phyloP scores from a whole-genome alignment of 1,284 basidiomycete genomes.

The Ganoderma sinense region DNA sequence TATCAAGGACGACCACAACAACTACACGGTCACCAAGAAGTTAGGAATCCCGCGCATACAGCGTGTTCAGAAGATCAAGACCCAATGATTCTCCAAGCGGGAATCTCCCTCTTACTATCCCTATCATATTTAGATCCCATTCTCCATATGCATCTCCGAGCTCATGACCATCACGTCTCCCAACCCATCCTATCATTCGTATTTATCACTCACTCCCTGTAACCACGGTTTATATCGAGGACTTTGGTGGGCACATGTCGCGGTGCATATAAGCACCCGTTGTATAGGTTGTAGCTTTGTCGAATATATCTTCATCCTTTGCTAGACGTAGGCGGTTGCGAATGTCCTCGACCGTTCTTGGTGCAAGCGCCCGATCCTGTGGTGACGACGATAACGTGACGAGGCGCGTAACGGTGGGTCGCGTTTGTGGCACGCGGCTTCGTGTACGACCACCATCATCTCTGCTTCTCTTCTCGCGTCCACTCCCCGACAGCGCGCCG shows the following conservation, averaged over 20 bases:
- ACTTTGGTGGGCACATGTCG: neutral
- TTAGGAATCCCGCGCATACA: slow-evolving; percentile 52
- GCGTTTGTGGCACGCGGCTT: slow-evolving; percentile 18
- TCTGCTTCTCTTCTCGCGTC: neutral
- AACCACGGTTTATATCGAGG: neutral
- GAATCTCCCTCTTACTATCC: neutral
- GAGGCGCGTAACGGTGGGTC: slow-evolving; percentile 9
- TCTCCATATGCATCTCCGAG: neutral
- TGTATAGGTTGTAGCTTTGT: neutral
- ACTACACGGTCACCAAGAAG: slow-evolving; percentile 50
- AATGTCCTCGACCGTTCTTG: neutral
- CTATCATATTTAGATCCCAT: neutral
- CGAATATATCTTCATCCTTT: neutral
- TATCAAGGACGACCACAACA: slow-evolving; percentile 62
- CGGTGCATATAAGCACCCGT: neutral
- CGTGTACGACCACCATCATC: slow-evolving; percentile 11
- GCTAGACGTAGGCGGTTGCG: neutral
- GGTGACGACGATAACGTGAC: slow-evolving; percentile 20
- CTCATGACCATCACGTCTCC: slow-evolving; percentile 4
- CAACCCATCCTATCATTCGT: neutral
- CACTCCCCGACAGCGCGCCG: neutral
- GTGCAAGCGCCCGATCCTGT: neutral
- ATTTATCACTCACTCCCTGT: neutral
- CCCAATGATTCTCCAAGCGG: slow-evolving; percentile 14
- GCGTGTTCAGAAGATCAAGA: slow-evolving; percentile 35